Percentiles rank a stretch among this genome's conserved stretches.
phyloP scores from a whole-genome alignment of 176 grass and related monocot genomes.

The Zizania latifolia region DNA sequence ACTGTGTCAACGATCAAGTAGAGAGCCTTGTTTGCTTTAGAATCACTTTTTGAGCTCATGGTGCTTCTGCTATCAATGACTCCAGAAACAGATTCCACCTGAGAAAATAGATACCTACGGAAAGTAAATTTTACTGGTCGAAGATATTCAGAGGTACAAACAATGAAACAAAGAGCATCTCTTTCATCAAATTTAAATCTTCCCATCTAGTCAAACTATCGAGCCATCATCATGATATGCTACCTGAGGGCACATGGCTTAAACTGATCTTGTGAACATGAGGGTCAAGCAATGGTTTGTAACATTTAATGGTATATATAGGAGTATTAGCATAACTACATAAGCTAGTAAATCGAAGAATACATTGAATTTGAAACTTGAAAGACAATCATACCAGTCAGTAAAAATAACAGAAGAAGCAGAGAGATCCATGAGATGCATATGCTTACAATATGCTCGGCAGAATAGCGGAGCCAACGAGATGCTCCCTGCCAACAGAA shows the following conservation, averaged over 20 bases:
- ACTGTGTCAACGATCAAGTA: slow-evolving; percentile 37
- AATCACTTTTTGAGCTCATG: not conserved
- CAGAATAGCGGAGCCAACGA: slow-evolving; percentile 32
- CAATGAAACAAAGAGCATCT: not conserved
- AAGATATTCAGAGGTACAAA: slow-evolving; percentile 27
- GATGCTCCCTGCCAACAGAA: slow-evolving; percentile 31
- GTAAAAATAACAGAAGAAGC: not conserved
- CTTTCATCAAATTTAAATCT: not conserved
- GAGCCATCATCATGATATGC: not conserved
- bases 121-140: slow-evolving; percentile 10
- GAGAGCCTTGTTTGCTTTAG: slow-evolving; percentile 22
- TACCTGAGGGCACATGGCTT: not conserved
- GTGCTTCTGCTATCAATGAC: not conserved
- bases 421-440: not conserved
- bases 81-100: slow-evolving; percentile 23
- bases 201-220: not conserved
- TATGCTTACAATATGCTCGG: slow-evolving; percentile 55
- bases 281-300: not conserved
- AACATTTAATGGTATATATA: not conserved
- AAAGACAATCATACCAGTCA: not conserved
- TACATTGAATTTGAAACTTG: not conserved
- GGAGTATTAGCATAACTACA: not conserved
- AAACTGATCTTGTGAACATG: not conserved
- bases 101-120: slow-evolving; percentile 32
- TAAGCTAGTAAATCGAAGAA: not conserved